Conservation (phyloP, 1,284 basidiomycete genomes). For the Puccinia coronata region DNA sequence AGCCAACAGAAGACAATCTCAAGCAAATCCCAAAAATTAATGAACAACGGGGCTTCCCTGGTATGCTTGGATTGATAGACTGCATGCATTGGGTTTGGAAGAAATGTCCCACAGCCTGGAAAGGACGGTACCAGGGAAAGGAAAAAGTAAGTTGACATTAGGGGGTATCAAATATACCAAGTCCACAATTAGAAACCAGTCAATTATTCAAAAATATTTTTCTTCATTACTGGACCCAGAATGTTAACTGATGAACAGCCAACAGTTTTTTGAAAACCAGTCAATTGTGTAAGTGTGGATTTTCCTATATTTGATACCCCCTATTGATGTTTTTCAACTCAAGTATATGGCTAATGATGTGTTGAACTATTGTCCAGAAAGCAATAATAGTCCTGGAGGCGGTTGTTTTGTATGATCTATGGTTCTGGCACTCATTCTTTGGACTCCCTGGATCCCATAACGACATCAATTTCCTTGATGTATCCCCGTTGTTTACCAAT, state of each 20-base stretch:
- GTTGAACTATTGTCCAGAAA: not conserved
- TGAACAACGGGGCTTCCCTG: not conserved
- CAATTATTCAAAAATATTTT: not conserved
- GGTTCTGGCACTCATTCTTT: constrained; percentile 14
- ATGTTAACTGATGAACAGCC: not conserved
- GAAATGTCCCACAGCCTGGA: not conserved
- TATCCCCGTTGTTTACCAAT: not conserved
- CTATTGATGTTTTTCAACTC: too few relatives aligned
- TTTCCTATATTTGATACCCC: too few relatives aligned
- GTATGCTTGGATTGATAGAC: not conserved
- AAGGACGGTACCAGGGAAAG: not conserved
- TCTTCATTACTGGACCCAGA: not conserved
- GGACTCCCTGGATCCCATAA: not conserved
- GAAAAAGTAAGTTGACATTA: not conserved
- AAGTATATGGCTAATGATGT: not conserved
- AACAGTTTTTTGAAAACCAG: too few relatives aligned
- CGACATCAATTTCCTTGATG: constrained; percentile 10
- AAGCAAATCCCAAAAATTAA: not conserved
- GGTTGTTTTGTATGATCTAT: not conserved
- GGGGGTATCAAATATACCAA: too few relatives aligned
- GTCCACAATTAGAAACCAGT: too few relatives aligned
- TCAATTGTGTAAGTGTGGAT: too few relatives aligned
- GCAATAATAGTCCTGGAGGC: constrained; percentile 2
- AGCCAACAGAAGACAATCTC: not conserved
- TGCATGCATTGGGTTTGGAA: constrained; percentile 25